phyloP scores from a whole-genome alignment of 352 stramenopile genomes.

The Thraustochytrium striatum region DNA sequence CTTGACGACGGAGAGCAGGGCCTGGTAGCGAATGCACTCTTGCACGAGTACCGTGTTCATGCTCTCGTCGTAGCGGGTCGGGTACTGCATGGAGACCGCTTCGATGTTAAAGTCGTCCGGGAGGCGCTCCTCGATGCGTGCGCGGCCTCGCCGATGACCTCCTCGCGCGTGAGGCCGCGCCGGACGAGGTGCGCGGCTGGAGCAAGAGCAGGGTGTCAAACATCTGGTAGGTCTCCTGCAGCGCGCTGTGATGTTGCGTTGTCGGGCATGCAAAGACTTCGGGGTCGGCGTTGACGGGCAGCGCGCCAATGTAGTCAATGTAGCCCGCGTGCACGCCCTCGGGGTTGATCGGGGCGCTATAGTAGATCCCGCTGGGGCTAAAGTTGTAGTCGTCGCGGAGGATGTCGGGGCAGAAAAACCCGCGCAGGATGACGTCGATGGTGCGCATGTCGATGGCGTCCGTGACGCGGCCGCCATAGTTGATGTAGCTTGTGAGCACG shows the following conservation, averaged over 20 bases:
- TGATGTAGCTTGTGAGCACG: conserved; percentile 77
- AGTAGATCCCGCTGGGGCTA: conserved; percentile 75
- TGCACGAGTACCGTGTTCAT: conserved; percentile 94
- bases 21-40: conserved; percentile 91
- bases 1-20: conserved; percentile 80
- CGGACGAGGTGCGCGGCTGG: conserved; percentile 67
- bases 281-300: conserved; percentile 79
- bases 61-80: conserved; percentile 82
- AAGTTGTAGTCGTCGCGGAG: conserved; percentile 51
- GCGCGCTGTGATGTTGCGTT: conserved; percentile 86
- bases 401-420: conserved; percentile 79
- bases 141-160: conserved; percentile 77
- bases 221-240: conserved; percentile 88
- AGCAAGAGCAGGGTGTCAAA: conserved; percentile 84
- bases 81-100: conserved; percentile 80
- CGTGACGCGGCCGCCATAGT: conserved; percentile 87
- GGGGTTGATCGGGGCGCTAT: conserved; percentile 67
- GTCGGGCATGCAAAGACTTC: too few species aligned
- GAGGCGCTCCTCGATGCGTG: conserved; percentile 63
- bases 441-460: conserved; percentile 88
- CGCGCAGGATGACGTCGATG: conserved; percentile 80
- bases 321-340: conserved; percentile 71
- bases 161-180: conserved; percentile 51
- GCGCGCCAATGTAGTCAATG: conserved; percentile 83
- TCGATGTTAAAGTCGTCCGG: conserved; percentile 81